Percentiles rank a stretch among this genome's conserved stretches.
These are phyloP conservation scores for Prunus yedoensis DNA, from an alignment of 331 rosid genomes.

Conservation along the genomic window DNA sequence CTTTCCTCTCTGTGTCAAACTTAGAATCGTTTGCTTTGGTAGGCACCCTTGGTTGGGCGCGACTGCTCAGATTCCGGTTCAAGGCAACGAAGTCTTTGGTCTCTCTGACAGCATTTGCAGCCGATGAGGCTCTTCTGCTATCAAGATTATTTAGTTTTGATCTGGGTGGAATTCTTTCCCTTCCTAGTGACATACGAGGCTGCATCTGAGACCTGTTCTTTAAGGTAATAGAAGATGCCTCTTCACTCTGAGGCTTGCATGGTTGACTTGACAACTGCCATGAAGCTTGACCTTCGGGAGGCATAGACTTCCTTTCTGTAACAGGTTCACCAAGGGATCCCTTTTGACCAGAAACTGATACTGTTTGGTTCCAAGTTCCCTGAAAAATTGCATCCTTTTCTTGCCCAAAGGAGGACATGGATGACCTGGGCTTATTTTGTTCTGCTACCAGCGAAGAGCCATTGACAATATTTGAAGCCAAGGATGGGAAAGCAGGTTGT, in stretches of 20 bases:
- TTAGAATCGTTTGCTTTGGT: conserved; percentile 45
- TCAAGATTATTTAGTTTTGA: conserved; percentile 42
- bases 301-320: conserved; percentile 30
- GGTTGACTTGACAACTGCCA: conserved; percentile 32
- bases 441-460: conserved; percentile 31
- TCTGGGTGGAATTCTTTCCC: conserved; percentile 34
- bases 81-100: conserved; percentile 68
- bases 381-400: conserved; percentile 38
- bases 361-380: conserved; percentile 28
- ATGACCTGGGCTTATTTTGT: conserved; percentile 32
- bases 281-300: conserved; percentile 32
- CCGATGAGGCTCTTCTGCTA: conserved; percentile 49
- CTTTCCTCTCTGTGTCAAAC: conserved; percentile 52
- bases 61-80: conserved; percentile 53
- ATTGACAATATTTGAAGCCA: conserved; percentile 32
- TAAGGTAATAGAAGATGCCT: conserved; percentile 31
- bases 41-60: conserved; percentile 37
- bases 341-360: conserved; percentile 31
- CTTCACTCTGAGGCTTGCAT: conserved; percentile 25
- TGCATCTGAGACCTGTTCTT: conserved; percentile 36
- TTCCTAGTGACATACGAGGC: conserved; percentile 26
- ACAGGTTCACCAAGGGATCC: conserved; percentile 29
- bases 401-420: conserved; percentile 29
- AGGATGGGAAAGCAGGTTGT: conserved; percentile 20
- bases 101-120: conserved; percentile 39